These are phyloP conservation scores for Gymnopilus junonius DNA, from an alignment of 768 basidiomycete genomes.

Conservation along the genomic window DNA sequence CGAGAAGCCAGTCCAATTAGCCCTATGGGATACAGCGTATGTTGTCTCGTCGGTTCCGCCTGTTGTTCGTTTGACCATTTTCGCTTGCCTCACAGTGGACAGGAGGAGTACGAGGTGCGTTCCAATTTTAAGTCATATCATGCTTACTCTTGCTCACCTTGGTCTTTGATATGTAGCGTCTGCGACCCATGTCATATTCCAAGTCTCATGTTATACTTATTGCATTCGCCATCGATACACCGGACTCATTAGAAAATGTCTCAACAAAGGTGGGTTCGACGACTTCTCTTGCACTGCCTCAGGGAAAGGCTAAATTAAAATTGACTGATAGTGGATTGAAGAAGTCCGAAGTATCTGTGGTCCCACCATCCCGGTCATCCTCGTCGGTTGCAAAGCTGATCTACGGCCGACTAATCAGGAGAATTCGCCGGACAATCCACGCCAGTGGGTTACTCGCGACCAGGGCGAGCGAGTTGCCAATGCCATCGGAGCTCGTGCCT, in stretches of 20 bases:
- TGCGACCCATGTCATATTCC: conserved; percentile 96
- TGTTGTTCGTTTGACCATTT: neutral
- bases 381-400: conserved; percentile 97
- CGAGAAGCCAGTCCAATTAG: conserved; percentile 96
- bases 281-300: conserved; percentile 6
- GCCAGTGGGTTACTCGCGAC: conserved; percentile 69
- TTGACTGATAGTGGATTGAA: conserved; percentile 84
- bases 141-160: conserved; percentile 7
- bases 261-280: conserved; percentile 71
- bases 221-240: conserved; percentile 94
- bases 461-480: conserved; percentile 84
- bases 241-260: conserved; percentile 96
- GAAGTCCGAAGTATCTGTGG: conserved; percentile 98
- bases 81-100: conserved; percentile 62
- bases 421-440: conserved; percentile 46
- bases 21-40: conserved; percentile 99
- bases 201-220: conserved; percentile 99
- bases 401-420: conserved; percentile 68
- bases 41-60: conserved; percentile 36
- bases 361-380: conserved; percentile 86
- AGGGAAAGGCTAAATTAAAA: conserved; percentile 18
- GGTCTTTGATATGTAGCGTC: conserved; percentile 53
- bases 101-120: conserved; percentile 96
- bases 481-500: conserved; percentile 88
- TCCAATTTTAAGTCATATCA: conserved; percentile 2